phyloP scores from a whole-genome alignment of 108 stramenopile species.

The Nannochloropsis salina region DNA sequence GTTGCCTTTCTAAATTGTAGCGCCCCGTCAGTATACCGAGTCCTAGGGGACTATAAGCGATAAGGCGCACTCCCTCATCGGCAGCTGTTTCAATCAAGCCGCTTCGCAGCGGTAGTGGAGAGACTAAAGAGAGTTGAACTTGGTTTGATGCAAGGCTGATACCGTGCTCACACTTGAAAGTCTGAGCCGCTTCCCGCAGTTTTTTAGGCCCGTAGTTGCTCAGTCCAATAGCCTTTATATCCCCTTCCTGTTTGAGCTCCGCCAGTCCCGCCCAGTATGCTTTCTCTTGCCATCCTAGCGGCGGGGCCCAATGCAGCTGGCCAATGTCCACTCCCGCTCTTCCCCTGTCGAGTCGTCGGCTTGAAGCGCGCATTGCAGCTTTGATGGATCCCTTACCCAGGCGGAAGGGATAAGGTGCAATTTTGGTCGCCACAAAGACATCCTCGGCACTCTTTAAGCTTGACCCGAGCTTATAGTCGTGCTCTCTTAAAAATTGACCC shows the following conservation, averaged over 20 bases:
- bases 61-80: slow-evolving; percentile 34
- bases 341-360: slow-evolving; percentile 12
- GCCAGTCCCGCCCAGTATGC: slow-evolving; percentile 45
- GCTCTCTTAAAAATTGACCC: slow-evolving; percentile 44
- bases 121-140: slow-evolving; percentile 53
- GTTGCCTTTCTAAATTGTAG: slow-evolving; percentile 27
- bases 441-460: slow-evolving; percentile 20
- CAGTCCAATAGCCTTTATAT: slow-evolving; percentile 41
- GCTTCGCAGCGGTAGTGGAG: slow-evolving; percentile 40
- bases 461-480: slow-evolving; percentile 18
- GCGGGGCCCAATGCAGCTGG: slow-evolving; percentile 52
- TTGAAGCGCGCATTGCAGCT: slow-evolving; percentile 39
- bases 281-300: slow-evolving; percentile 50
- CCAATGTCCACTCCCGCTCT: slow-evolving; percentile 44
- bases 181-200: slow-evolving; percentile 28
- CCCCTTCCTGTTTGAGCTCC: slow-evolving; percentile 27
- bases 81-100: slow-evolving; percentile 42
- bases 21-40: slow-evolving; percentile 50
- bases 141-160: slow-evolving; percentile 44
- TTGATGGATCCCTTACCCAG: slow-evolving; percentile 38
- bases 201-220: slow-evolving; percentile 50
- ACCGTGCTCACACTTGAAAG: slow-evolving; percentile 12
- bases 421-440: slow-evolving; percentile 48
- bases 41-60: slow-evolving; percentile 49
- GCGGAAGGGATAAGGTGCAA: slow-evolving; percentile 51